Base-by-base conservation (phyloP, 1,284 basidiomycete species). In the Tilletia horrida region DNA sequence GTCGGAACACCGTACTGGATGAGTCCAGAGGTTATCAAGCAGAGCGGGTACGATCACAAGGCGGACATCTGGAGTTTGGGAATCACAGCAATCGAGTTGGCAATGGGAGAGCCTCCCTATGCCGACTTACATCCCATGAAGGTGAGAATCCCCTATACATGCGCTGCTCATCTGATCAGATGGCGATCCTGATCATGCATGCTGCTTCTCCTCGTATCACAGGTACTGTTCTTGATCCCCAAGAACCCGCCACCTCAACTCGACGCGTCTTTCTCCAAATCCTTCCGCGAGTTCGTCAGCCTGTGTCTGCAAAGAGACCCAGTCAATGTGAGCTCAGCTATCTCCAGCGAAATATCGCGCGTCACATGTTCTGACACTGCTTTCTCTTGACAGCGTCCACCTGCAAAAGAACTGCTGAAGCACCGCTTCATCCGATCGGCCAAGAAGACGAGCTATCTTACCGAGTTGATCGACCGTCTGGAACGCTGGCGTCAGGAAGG, bases 111-210 rank as follows among this genome's bases (percentile, higher is more conserved):
- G 80, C 95, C 95, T 23, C 95, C 95, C 2, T 97, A 97, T 79
- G 93, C 95, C 1, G 93, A 97, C 76, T 84, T 97, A 57, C 96
- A 99, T 84, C 95, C 95, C 3, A 98, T 99, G 95, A 97, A 97
- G 87, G 70, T 71, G 27, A 48, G 35, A 9, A 64, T 14, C 25
- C 47, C 43, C 11, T 4, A 25, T 42, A n/a, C 55, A 23, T 42
- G 47, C 47, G 18, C 47, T 48, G 23, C 11, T 44, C n/a, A n/a
- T n/a, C n/a, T n/a, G n/a, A n/a, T n/a, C n/a, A n/a, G n/a, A n/a
- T n/a, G n/a, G n/a, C n/a, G n/a, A n/a, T n/a, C n/a, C n/a, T n/a
- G n/a, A n/a, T n/a, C n/a, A n/a, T 44, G 16, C n/a, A 21, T 31
- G 18, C 45, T n/a, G 9, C 35, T 62, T 42, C 16, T 16, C 65